phyloP scores from a whole-genome alignment of 2,329 filamentous ascomycete genomes.

The Penicillium sp. region DNA sequence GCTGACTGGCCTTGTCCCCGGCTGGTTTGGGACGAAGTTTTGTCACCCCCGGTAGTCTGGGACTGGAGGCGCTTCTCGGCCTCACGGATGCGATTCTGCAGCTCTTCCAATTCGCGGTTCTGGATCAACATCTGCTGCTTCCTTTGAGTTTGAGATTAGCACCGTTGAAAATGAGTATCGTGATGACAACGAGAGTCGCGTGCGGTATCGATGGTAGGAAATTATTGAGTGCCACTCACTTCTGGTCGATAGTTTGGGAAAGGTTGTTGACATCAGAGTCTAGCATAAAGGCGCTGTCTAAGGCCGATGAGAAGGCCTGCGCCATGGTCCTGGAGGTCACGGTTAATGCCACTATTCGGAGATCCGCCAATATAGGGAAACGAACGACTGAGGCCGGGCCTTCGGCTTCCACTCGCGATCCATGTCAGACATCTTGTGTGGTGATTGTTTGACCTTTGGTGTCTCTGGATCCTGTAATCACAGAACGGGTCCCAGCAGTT shows the following conservation, averaged over 20 bases:
- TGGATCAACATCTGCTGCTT: constrained; percentile 74
- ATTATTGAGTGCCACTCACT: constrained; percentile 57
- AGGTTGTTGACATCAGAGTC: constrained; percentile 73
- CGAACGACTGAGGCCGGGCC: constrained; percentile 80
- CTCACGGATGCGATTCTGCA: constrained; percentile 79
- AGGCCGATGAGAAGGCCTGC: constrained; percentile 77
- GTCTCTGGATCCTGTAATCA: background rate
- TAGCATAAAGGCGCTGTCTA: constrained; percentile 86
- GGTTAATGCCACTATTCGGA: constrained; percentile 21
- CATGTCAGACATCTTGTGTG: constrained; percentile 54
- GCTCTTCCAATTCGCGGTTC: constrained; percentile 75
- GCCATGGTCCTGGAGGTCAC: constrained; percentile 69
- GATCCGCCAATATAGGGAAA: constrained; percentile 26
- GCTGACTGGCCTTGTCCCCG: constrained; percentile 17
- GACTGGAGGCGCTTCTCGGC: constrained; percentile 73
- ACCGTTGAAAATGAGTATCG: background rate
- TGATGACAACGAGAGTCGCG: background rate
- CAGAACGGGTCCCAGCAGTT: background rate
- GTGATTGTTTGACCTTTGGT: background rate
- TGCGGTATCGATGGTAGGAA: background rate
- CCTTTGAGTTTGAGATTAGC: constrained; percentile 53
- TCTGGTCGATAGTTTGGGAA: constrained; percentile 72
- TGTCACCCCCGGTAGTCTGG: constrained; percentile 22
- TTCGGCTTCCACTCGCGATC: constrained; percentile 79
- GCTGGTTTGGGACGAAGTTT: background rate